Evolutionary conservation across 2,329 filamentous ascomycete genomes (phyloP), one percentile per base, ranked within the genome.

Genomic region (Sordariomycetes sp.): DNA sequence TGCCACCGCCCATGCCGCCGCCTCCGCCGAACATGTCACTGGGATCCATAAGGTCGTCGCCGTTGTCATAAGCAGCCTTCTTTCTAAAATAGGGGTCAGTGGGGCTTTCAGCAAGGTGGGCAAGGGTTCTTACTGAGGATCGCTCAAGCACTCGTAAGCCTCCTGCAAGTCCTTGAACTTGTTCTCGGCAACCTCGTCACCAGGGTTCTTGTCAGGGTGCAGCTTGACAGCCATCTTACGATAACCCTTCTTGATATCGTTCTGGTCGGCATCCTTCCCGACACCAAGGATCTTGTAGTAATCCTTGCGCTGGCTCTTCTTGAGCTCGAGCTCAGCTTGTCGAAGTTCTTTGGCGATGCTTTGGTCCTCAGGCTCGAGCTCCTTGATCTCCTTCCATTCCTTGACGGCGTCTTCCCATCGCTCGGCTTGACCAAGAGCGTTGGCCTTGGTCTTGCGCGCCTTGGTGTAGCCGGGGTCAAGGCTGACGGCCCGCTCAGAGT

Each of bases 81-180:
- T 94, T 96, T 60, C 82, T 86, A 41, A 31, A 29, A 26, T 27
- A 14, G 5, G 15, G 26, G 47, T 72, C 54, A 72, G 60, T 32
- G 26, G 21, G 8, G 21, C 30, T 12, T 4, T 17, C 16, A 23
- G 28, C 11, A 12, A 14, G 15, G 21, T 12, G 12, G 6, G 21
- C 25, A 14, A 9, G 11, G 26, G 33, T 41, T 77, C 82, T 62
- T 82, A 87, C 81, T 94, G 80, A 65, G 87, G 70, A 61, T 98
- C 92, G 53, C 85, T 94, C 61, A 98, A 66, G 32, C 82, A 93
- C 64, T 98, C 92, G 56, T 98, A 94, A 26, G 90, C 90, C 67
- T 98, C 92, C 49, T 87, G 85, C 55, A 95, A 84, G 55, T 98
- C 92, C 74, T 98, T 96, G 74, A 98, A 98, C 52, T 85, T 80